Conservation (phyloP, 2,329 filamentous ascomycete genomes). For the Balansia obtecta region DNA sequence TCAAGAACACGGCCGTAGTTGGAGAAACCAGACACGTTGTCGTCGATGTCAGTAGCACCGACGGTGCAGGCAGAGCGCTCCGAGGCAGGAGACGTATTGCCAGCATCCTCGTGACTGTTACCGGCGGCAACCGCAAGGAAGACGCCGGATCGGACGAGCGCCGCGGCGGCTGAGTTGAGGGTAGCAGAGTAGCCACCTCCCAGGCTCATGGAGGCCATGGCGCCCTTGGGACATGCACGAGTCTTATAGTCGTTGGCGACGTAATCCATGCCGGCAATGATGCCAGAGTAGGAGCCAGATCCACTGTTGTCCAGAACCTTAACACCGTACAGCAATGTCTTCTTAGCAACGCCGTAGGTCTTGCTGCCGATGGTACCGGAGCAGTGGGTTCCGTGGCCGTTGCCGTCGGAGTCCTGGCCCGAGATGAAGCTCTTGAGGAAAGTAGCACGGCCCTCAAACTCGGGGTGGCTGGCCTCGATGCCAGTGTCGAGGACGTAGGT, state of each 20-base stretch:
- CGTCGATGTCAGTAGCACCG: conserved; percentile 30
- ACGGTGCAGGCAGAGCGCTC: conserved; percentile 38
- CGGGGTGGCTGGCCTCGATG: conserved; percentile 23
- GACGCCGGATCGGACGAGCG: conserved; percentile 31
- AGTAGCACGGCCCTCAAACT: conserved; percentile 23
- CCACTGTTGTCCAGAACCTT: conserved; percentile 30
- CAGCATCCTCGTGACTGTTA: conserved; percentile 33
- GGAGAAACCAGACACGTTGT: conserved; percentile 34
- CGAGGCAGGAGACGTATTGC: conserved; percentile 33
- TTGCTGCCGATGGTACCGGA: conserved; percentile 22
- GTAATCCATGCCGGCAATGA: conserved; percentile 34
- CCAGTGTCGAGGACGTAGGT: conserved; percentile 36
- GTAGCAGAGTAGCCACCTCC: conserved; percentile 33
- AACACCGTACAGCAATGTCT: conserved; percentile 28
- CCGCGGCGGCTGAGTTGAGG: conserved; percentile 37
- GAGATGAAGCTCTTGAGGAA: conserved; percentile 17
- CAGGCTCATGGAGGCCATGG: conserved; percentile 45
- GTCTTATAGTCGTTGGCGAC: conserved; percentile 24
- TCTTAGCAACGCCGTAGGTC: conserved; percentile 29
- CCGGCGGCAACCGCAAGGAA: conserved; percentile 45
- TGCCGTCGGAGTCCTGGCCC: conserved; percentile 15
- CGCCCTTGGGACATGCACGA: conserved; percentile 28
- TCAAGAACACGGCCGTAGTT: conserved; percentile 39
- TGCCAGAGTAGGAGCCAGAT: conserved; percentile 23
- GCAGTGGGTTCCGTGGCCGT: conserved; percentile 31